Evolutionary conservation across 495 filamentous ascomycete genomes (phyloP).

Genomic region (Neurospora sp.): DNA sequence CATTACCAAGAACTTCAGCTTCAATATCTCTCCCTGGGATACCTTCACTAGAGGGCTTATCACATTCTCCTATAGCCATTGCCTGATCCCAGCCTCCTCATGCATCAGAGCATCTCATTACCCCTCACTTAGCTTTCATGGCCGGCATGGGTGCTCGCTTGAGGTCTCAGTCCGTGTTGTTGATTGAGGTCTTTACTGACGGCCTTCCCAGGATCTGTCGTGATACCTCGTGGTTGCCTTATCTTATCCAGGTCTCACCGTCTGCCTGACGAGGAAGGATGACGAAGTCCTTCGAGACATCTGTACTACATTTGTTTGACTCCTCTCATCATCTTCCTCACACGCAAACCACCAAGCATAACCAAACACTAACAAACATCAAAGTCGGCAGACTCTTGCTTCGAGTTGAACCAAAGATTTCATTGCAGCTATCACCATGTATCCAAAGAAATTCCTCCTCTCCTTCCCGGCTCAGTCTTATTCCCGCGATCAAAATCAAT

Average conservation of each 20-base stretch:
- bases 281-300: background rate
- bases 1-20: background rate
- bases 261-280: background rate
- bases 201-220: background rate
- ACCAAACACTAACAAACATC: background rate
- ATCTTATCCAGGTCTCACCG: background rate
- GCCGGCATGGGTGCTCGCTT: background rate
- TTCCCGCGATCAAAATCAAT: no score
- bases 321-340: background rate
- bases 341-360: background rate
- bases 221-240: background rate
- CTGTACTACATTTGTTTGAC: background rate
- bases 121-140: background rate
- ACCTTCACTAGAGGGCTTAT: background rate
- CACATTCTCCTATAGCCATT: background rate
- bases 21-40: background rate
- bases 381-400: background rate
- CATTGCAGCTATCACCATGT: background rate
- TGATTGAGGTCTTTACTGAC: background rate
- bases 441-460: background rate
- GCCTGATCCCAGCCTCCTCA: background rate
- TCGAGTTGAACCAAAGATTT: background rate
- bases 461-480: no score
- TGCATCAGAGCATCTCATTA: background rate
- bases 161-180: background rate